These are phyloP conservation scores for Spergularia azorica DNA, from an alignment of 179 eudicot species.

Conservation along the genomic window DNA sequence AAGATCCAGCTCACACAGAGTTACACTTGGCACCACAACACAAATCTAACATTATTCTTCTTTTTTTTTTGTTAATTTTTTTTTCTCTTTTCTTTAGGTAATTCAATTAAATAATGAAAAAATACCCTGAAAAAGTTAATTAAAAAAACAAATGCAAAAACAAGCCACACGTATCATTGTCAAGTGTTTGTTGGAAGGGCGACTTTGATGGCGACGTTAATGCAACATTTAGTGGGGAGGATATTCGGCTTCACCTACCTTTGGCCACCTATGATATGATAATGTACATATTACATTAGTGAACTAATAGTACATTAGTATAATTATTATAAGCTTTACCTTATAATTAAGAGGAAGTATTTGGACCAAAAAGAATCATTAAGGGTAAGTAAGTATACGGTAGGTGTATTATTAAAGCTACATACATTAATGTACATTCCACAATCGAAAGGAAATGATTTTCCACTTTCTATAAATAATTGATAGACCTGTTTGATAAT, in stretches of 20 bases:
- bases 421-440: background rate
- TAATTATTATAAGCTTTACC: too few species aligned
- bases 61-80: background rate
- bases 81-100: too few species aligned
- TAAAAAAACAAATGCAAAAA: background rate
- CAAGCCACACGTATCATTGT: slow-evolving; percentile 18
- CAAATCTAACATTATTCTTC: background rate
- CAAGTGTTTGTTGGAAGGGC: slow-evolving; percentile 21
- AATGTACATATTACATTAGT: too few species aligned
- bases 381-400: background rate
- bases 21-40: slow-evolving; percentile 23
- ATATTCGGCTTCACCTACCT: slow-evolving; percentile 13
- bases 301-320: too few species aligned
- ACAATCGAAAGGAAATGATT: background rate
- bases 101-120: too few species aligned
- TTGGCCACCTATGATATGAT: too few species aligned
- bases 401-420: background rate
- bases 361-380: too few species aligned
- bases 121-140: too few species aligned
- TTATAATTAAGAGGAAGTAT: too few species aligned
- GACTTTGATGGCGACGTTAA: slow-evolving; percentile 25
- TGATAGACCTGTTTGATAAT: too few species aligned
- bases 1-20: slow-evolving; percentile 12
- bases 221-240: slow-evolving; percentile 15
- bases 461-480: background rate